Evolutionary conservation across 2,329 filamentous ascomycete genomes (phyloP), one percentile per base, ranked within the genome.

Genomic region (Dactylonectria macrodidyma): DNA sequence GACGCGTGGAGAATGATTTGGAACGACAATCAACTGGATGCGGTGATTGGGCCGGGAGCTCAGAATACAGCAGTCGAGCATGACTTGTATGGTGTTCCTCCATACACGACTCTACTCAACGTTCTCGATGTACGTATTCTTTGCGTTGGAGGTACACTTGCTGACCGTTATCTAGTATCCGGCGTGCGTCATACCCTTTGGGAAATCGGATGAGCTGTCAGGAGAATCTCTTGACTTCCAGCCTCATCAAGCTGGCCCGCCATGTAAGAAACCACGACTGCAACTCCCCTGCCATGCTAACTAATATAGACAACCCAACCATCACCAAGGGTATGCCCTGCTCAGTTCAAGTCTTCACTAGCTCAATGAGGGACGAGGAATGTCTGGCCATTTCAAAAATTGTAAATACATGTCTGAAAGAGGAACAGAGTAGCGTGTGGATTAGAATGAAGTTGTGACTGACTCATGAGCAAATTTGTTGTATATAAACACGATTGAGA

Each of bases 41-140:
- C 83, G 0, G 75, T 89, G 0, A 59, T 90, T n/a, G 82, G 81
- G 59, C 82, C 85, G 3, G 81, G 82, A 3, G 83, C 86, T 6
- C 84, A 86, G 70, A 82, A 78, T 12, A 88, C 86, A 0, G 87
- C 88, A 0, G 83, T 86, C 1, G 79, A 78, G 19, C 85, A 89
- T 72, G 87, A 90, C 73, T 82, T 79, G 0, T 89, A 84, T 74
- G 82, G 84, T 0, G 33, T 80, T 0, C 78, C 83, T 1, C 75
- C 81, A 1, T 87, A 86, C 59, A 89, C 87, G 0, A 73, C 83
- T 19, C 67, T 89, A 34, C 82, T 82, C 75, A 90, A 89, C 66
- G 24, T 88, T 9, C 70, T 89, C 5, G 85, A 89, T 75, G 85
- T 85, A 71, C 78, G 84, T 79, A 33, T 8, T 33, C 3, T 2